These are phyloP conservation scores for Leucocoprinus birnbaumii DNA, from an alignment of 768 basidiomycete genomes.

Conservation along the genomic window DNA sequence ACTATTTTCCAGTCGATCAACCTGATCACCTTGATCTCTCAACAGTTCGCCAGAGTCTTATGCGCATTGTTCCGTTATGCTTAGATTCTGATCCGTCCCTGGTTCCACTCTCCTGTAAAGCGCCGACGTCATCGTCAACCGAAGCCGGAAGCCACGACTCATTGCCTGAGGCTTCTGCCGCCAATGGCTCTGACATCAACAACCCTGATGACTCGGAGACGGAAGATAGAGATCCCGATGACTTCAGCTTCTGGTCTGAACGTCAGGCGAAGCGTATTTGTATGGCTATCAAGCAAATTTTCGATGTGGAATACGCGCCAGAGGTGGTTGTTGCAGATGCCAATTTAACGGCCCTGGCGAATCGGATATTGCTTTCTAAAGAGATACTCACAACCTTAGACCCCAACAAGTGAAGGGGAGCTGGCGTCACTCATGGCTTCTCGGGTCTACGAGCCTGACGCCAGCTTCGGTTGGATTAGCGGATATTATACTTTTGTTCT, in stretches of 20 bases:
- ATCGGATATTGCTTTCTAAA: constrained; percentile 78
- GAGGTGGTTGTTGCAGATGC: constrained; percentile 95
- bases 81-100: constrained; percentile 84
- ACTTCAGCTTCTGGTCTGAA: constrained; percentile 93
- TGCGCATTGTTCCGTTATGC: constrained; percentile 80
- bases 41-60: constrained; percentile 63
- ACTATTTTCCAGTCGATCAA: constrained; percentile 54
- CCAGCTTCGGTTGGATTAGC: background rate
- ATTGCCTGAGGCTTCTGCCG: constrained; percentile 2
- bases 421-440: background rate
- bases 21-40: constrained; percentile 61
- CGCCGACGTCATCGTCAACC: constrained; percentile 23
- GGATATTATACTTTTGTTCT: background rate
- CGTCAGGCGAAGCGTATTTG: constrained; percentile 89
- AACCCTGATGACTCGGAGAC: constrained; percentile 24
- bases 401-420: constrained; percentile 1
- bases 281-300: constrained; percentile 72
- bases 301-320: constrained; percentile 83
- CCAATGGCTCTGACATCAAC: constrained; percentile 3
- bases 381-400: constrained; percentile 14
- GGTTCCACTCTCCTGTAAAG: constrained; percentile 67
- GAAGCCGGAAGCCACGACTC: background rate
- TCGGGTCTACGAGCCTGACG: background rate
- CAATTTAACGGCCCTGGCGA: constrained; percentile 81
- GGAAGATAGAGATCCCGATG: constrained; percentile 73